phyloP scores from a whole-genome alignment of 2,329 filamentous ascomycete species.

The Fusarium brevicatenulatum region DNA sequence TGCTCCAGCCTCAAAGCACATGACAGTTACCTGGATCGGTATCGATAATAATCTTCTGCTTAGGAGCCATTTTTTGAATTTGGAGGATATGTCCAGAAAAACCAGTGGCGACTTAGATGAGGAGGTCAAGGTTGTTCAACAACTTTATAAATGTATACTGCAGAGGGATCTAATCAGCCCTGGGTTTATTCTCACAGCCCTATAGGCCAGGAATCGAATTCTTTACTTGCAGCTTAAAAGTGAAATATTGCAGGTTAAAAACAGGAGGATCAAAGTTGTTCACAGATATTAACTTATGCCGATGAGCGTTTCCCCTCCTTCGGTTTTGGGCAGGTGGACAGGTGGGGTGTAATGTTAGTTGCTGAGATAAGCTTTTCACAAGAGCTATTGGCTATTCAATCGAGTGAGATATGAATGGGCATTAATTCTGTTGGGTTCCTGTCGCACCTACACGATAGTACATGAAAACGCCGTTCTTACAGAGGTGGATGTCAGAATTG shows the following conservation, averaged over 20 bases:
- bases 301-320: slow-evolving; percentile 39
- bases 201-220: background rate
- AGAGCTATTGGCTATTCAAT: background rate
- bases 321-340: slow-evolving; percentile 40
- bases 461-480: background rate
- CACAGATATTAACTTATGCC: background rate
- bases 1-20: too few species aligned
- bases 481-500: background rate
- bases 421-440: background rate
- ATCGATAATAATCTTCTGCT: slow-evolving; percentile 89
- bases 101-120: background rate
- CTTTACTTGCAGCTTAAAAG: slow-evolving; percentile 1
- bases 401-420: background rate
- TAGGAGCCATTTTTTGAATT: slow-evolving; percentile 63
- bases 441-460: background rate
- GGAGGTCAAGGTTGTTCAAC: background rate
- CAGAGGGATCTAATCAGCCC: background rate
- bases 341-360: slow-evolving; percentile 36
- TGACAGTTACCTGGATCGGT: slow-evolving; percentile 79
- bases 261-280: background rate
- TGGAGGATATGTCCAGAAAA: background rate
- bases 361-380: slow-evolving; percentile 40
- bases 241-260: slow-evolving; percentile 11
- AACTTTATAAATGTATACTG: background rate
- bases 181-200: background rate